These are phyloP conservation scores for Capsicum rhomboideum DNA, from an alignment of 257 asterid genomes.

Conservation along the genomic window DNA sequence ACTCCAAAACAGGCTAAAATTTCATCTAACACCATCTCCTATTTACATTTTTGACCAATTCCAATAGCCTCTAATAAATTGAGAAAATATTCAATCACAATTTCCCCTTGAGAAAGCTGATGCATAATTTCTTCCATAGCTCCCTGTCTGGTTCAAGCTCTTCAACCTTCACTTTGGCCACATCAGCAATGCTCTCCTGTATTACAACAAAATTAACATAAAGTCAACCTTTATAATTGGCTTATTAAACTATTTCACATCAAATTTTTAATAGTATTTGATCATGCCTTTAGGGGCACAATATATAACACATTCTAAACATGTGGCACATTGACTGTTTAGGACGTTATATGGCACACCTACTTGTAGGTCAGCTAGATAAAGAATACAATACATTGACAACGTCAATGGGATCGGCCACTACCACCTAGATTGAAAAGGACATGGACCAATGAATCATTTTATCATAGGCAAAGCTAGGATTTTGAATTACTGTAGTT, in stretches of 20 bases:
- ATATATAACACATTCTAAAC: background rate
- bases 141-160: conserved; percentile 57
- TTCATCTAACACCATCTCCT: conserved; percentile 3
- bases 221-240: background rate
- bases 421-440: background rate
- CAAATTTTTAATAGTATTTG: background rate
- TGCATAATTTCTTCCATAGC: conserved; percentile 71
- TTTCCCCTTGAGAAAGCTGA: conserved; percentile 73
- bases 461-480: background rate
- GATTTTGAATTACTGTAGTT: too few species aligned
- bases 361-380: background rate
- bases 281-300: background rate
- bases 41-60: conserved; percentile 21
- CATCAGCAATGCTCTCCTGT: conserved; percentile 56
- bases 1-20: background rate
- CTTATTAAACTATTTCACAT: background rate
- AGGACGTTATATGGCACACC: background rate
- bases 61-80: background rate
- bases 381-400: background rate
- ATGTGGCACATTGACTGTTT: background rate
- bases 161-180: conserved; percentile 43
- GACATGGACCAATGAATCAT: background rate
- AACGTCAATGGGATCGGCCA: too few species aligned
- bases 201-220: background rate
- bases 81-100: conserved; percentile 23